Percentiles rank a stretch among this genome's conserved stretches.
Conservation (phyloP, 2,329 filamentous ascomycete species). For the Helotiales sp. region DNA sequence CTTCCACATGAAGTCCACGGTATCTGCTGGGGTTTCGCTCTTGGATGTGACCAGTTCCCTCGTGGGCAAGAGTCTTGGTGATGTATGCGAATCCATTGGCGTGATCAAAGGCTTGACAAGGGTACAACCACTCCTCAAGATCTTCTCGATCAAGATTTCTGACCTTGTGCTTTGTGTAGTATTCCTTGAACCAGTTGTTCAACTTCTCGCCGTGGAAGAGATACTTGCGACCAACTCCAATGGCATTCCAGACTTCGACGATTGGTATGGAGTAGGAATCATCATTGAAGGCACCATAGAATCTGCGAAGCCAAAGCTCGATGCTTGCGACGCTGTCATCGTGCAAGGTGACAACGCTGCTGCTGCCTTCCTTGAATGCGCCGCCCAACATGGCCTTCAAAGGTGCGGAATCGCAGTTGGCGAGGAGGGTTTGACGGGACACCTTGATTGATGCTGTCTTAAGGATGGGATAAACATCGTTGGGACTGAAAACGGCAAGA, state of each 20-base stretch:
- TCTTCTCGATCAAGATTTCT: too few relatives aligned
- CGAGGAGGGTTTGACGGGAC: not conserved
- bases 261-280: not conserved
- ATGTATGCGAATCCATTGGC: conserved; percentile 17
- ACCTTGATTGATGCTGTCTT: conserved; percentile 3
- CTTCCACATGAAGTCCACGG: conserved; percentile 5
- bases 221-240: not conserved
- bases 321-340: not conserved
- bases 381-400: conserved; percentile 13
- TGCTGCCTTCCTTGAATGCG: not conserved
- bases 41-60: not conserved
- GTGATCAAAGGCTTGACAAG: conserved; percentile 12
- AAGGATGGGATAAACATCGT: not conserved
- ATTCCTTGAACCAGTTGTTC: conserved; percentile 5
- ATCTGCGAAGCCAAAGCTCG: conserved; percentile 11
- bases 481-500: not conserved
- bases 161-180: too few relatives aligned
- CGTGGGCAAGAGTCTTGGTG: conserved; percentile 16
- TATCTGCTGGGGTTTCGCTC: not conserved
- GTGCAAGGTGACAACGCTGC: not conserved
- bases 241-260: not conserved
- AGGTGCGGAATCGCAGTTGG: not conserved
- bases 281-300: not conserved
- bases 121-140: too few relatives aligned
- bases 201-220: not conserved